Base-by-base conservation (phyloP, 345 rosid genomes). In the Moricandia moricandioides region DNA sequence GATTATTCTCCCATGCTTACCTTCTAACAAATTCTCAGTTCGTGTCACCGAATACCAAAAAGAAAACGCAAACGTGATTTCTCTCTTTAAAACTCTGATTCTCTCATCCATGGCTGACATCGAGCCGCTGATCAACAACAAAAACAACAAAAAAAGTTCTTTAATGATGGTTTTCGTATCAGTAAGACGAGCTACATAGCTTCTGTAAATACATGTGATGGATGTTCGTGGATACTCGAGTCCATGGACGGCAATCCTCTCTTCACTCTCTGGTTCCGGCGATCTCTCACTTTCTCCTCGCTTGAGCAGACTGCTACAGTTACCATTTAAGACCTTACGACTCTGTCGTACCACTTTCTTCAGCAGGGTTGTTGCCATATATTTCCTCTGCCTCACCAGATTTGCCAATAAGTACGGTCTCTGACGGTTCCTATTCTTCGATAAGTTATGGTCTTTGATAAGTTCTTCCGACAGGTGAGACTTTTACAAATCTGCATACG, bases 391-490 rank as follows among this genome's bases (percentile, higher is more conserved):
- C 17, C 80, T 91, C 75, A 81, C 96, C 2, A 33, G 79, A 43
- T 94, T 94, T 47, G 81, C 88, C 8, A 85, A 2, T 21, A 21
- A 77, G 43, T 91, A 78, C 10, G 98, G 97, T 18, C 71, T 91
- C 2, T 33, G 91, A 13, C 57, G 97, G 70, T 94, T 94, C 67
- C 79, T 94, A 74, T 94, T 94, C 82, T 84, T 94, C 40, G 96
- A 94, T 65, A 91, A 90, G 77, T 97, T 94, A 90, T 85, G 95
- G 88, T 89, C 56, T 91, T 91, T 4, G 98, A 94, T 83, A 84
- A 96, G 75, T 88, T 87, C 82, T 94, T 94, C 87, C 91, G 96
- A 11, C 93, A 91, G 97, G 74, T 76, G 2, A 18, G 66, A 8
- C 26, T 3, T 7, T 11, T 35, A 8, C 4, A 35, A 24, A 35